Conservation (phyloP, 1,139 yeast genomes). For the Protomyces pachydermus region DNA sequence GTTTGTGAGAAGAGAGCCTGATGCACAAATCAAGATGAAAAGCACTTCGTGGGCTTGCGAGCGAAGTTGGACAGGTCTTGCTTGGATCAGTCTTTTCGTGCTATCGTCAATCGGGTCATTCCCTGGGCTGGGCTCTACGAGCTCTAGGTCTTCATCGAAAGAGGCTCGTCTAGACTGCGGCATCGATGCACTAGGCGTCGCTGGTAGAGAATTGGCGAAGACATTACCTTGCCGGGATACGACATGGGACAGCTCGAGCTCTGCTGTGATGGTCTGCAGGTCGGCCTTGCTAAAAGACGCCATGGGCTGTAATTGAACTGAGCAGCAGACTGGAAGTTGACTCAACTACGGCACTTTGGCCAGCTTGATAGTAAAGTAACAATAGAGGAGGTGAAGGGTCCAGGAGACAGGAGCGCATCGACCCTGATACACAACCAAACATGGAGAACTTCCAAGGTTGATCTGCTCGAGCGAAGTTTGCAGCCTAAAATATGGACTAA, state of each 20-base stretch:
- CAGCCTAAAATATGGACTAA: too few species aligned
- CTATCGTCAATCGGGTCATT: not conserved
- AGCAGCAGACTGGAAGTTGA: too few species aligned
- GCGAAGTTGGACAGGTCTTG: not conserved
- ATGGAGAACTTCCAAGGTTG: too few species aligned
- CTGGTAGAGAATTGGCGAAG: not conserved
- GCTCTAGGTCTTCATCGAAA: not conserved
- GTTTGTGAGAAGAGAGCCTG: conserved; percentile 4
- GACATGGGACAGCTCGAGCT: not conserved
- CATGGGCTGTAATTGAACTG: not conserved
- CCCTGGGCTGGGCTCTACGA: not conserved
- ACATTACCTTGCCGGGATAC: not conserved
- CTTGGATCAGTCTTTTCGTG: not conserved
- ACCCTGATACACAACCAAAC: too few species aligned
- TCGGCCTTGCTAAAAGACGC: not conserved
- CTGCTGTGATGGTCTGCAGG: not conserved
- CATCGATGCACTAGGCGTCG: not conserved
- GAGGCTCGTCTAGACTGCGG: not conserved
- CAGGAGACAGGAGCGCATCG: too few species aligned
- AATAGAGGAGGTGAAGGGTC: too few species aligned
- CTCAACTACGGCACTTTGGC: too few species aligned
- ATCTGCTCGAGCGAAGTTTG: too few species aligned
- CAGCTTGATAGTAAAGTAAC: too few species aligned
- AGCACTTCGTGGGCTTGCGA: conserved; percentile 11
- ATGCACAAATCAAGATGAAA: conserved; percentile 11